phyloP scores from a whole-genome alignment of 306 rosid genomes.

The Hippophae rhamnoides region DNA sequence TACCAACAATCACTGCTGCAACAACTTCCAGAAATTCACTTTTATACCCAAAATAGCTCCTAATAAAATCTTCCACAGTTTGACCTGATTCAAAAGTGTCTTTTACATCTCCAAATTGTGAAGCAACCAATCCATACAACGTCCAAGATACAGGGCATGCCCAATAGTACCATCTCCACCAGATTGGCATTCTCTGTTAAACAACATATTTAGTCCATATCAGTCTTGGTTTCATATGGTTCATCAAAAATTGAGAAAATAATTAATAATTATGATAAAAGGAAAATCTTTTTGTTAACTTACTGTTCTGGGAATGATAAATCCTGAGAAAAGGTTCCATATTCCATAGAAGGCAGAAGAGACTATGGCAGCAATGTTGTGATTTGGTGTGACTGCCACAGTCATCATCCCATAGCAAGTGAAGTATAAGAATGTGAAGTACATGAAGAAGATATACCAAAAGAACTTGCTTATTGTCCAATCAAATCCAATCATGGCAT shows the following conservation, averaged over 20 bases:
- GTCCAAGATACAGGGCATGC: slow-evolving; percentile 30
- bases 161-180: slow-evolving; percentile 46
- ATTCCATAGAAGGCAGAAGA: slow-evolving; percentile 27
- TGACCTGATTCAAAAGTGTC: slow-evolving; percentile 4
- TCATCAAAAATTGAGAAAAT: neutral
- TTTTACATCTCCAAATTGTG: slow-evolving; percentile 27
- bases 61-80: slow-evolving; percentile 22
- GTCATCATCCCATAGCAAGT: slow-evolving; percentile 8
- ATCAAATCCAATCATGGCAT: slow-evolving; percentile 17
- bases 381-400: slow-evolving; percentile 2
- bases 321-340: slow-evolving; percentile 38
- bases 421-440: slow-evolving; percentile 5
- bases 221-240: too few species aligned
- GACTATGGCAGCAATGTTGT: slow-evolving; percentile 9
- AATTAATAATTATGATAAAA: too few species aligned
- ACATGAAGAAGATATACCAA: slow-evolving; percentile 13
- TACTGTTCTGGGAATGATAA: slow-evolving; percentile 29
- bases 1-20: slow-evolving; percentile 23
- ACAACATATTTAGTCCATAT: neutral
- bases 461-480: slow-evolving; percentile 5
- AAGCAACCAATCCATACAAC: slow-evolving; percentile 23
- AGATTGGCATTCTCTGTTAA: slow-evolving; percentile 29
- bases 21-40: slow-evolving; percentile 20
- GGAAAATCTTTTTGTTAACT: neutral
- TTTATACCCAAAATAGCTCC: slow-evolving; percentile 19